Base-by-base conservation (phyloP, 345 rosid species). In the Gossypium rotundifolium region DNA sequence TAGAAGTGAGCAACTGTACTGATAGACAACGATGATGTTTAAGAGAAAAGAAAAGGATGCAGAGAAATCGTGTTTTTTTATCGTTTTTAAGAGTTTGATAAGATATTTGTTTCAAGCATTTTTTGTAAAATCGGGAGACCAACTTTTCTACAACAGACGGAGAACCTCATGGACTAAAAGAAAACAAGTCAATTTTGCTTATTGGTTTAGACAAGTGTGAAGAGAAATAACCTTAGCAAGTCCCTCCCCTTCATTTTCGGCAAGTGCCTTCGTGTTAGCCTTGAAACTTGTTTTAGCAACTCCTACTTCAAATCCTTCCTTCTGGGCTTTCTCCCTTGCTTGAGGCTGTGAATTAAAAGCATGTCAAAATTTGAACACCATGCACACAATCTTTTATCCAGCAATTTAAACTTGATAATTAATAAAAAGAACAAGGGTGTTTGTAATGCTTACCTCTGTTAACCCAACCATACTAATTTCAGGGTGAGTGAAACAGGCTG, bases 401-500 rank as follows among this genome's bases (percentile, higher is more conserved):
- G 40, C 12, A 68, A 48, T 25, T 68, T 53, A 55, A 65, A 42
- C 27, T 66, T 3, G 12, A 46, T 22, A 66, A 13, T 0, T 8
- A 45, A 66, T 7, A 29, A 1, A 46, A 66, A 46, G 13, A 33
- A 1, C 16, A 20, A 61, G 46, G 11, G 11, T n/a, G 46, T 65
- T 58, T 46, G 69, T 48, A 17, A 64, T 60, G 76, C 55, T 62
- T 71, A 93, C 98, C 93, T 96, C 99, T 25, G 99, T 96, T 79
- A 96, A 77, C 81, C 99, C 99, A 80, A 93, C 99, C 98, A 96
- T 93, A 65, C 99, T 96, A 84, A 96, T 93, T 80, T 96, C 98
- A 71, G 99, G 99, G 83, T 96, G 99, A 54, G 99, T 96, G 88
- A 96, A 96, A 80, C 99, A 96, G 79, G 99, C 99, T 61, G 99